These are phyloP conservation scores for Boletus subluridellus DNA, from an alignment of 1,284 basidiomycete genomes.

Conservation along the genomic window DNA sequence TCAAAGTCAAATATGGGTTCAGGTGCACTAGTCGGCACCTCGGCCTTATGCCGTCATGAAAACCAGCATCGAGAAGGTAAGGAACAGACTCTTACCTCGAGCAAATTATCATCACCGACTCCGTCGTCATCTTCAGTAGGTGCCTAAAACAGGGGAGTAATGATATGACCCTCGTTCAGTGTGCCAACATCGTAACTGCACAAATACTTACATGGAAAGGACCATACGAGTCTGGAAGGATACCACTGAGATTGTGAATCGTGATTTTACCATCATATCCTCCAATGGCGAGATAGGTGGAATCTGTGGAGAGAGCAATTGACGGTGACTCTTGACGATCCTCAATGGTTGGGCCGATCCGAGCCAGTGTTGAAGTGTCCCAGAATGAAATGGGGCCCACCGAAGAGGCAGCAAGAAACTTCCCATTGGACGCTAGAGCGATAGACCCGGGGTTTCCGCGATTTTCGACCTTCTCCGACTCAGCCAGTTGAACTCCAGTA, in stretches of 20 bases:
- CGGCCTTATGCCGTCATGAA: background rate
- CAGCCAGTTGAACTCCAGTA: no score
- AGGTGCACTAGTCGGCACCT: background rate
- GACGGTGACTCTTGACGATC: background rate
- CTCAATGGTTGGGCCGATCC: no score
- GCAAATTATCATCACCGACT: background rate
- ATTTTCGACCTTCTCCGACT: no score
- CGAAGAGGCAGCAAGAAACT: background rate
- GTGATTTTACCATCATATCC: background rate
- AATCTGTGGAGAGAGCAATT: background rate
- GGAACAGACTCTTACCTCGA: background rate
- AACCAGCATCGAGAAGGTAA: background rate
- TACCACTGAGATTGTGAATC: background rate
- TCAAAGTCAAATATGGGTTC: background rate
- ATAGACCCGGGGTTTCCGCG: no score
- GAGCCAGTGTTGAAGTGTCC: no score
- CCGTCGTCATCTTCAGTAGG: no score
- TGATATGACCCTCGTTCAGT: background rate
- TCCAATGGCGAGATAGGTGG: no score
- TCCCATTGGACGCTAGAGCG: background rate
- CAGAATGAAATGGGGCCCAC: no score
- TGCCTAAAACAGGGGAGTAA: background rate
- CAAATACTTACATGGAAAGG: no score
- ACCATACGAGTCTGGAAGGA: slow-evolving; percentile 1
- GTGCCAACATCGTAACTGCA: background rate